These are phyloP conservation scores for Tulasnella sp. DNA, from an alignment of 768 basidiomycete species.

Conservation along the genomic window DNA sequence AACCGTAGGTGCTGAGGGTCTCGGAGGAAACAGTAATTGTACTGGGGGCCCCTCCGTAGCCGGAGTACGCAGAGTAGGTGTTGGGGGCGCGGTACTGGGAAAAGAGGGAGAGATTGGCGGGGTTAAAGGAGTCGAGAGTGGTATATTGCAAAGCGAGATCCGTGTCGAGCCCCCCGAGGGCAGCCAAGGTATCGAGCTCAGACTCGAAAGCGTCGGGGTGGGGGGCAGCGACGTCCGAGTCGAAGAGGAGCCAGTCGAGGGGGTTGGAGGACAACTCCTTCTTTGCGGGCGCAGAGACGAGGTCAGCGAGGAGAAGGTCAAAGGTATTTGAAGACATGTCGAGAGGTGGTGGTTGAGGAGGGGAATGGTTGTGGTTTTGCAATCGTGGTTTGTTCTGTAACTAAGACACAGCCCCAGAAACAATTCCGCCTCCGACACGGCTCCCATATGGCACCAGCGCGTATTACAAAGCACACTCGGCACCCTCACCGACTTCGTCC, in stretches of 20 bases:
- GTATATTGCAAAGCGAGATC: slow-evolving; percentile 41
- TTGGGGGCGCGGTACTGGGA: slow-evolving; percentile 42
- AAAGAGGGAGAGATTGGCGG: slow-evolving; percentile 51
- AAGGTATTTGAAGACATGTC: slow-evolving; percentile 1
- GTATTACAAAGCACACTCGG: background rate
- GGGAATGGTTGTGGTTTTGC: background rate
- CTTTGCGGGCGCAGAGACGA: background rate
- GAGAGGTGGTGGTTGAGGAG: background rate
- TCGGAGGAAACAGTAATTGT: slow-evolving; percentile 69
- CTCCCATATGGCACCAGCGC: background rate
- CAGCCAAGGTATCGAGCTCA: slow-evolving; percentile 66
- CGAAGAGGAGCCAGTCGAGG: slow-evolving; percentile 48
- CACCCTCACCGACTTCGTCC: slow-evolving; percentile 4
- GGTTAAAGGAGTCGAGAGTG: slow-evolving; percentile 54
- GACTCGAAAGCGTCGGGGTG: slow-evolving; percentile 74
- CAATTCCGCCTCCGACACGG: background rate
- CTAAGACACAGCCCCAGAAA: background rate
- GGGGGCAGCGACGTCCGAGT: slow-evolving; percentile 60
- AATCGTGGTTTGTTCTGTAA: slow-evolving; percentile 2
- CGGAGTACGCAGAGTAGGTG: slow-evolving; percentile 29
- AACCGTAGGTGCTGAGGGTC: slow-evolving; percentile 19
- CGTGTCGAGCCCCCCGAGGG: slow-evolving; percentile 53
- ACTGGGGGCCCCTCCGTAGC: slow-evolving; percentile 51
- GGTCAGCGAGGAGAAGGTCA: slow-evolving; percentile 14
- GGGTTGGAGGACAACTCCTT: slow-evolving; percentile 7